These are phyloP conservation scores for Codiaeum variegatum DNA, from an alignment of 441 rosid genomes.

Conservation along the genomic window DNA sequence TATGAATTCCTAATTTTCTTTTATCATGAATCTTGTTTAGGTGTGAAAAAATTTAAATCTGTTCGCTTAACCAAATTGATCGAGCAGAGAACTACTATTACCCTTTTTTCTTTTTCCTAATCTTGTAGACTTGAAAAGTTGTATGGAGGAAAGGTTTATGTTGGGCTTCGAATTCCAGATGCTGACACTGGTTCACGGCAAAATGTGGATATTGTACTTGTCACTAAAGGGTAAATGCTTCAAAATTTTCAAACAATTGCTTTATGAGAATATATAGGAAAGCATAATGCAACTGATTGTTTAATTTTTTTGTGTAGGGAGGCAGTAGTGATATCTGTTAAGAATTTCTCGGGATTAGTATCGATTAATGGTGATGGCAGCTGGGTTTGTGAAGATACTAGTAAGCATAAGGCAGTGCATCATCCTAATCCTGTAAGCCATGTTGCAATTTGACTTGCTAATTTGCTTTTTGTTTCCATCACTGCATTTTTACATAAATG, in stretches of 20 bases:
- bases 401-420: slow-evolving; percentile 37
- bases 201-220: slow-evolving; percentile 66
- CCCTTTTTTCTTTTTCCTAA: not conserved
- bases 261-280: not conserved
- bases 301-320: slow-evolving; percentile 36
- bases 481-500: not conserved
- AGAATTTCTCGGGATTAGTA: slow-evolving; percentile 67
- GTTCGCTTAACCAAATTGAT: not conserved
- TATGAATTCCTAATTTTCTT: slow-evolving; percentile 3
- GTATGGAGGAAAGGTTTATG: slow-evolving; percentile 69
- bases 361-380: slow-evolving; percentile 67
- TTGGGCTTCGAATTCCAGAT: slow-evolving; percentile 91
- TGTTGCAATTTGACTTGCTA: not conserved
- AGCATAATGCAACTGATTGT: not conserved
- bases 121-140: slow-evolving; percentile 72
- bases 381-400: slow-evolving; percentile 63
- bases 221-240: slow-evolving; percentile 52
- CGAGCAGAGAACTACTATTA: not conserved
- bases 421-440: slow-evolving; percentile 65
- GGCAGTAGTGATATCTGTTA: slow-evolving; percentile 64
- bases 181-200: slow-evolving; percentile 71
- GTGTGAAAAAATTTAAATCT: not conserved
- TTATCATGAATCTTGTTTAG: not conserved
- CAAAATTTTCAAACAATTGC: not conserved
- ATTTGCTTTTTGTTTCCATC: not conserved